Evolutionary conservation across 1,284 basidiomycete species (phyloP), one percentile per base, ranked within the genome.

Genomic region (Anthracocystis panici-leucophaei): DNA sequence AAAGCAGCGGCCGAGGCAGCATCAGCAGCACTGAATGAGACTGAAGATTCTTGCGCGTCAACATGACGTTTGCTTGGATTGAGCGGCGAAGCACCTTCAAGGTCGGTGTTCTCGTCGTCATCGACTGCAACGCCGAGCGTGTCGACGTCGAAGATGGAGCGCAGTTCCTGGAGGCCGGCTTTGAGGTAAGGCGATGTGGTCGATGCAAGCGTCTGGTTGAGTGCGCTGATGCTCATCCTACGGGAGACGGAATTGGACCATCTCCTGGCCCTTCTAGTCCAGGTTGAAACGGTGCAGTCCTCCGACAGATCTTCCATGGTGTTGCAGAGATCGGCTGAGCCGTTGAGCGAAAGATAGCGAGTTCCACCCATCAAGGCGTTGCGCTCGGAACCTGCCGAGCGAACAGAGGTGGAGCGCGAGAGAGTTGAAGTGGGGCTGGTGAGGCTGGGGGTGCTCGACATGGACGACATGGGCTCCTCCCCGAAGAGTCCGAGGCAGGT

Each of bases 91-190:
- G 65, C 65, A 12, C 53, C 57, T 42, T 77, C 74, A 14, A 73
- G 60, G 42, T 77, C 66, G 3, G 42, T 23, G 29, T 49, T 41
- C 14, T 61, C 54, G 10, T 57, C 27, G 35, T 55, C 65, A n/a
- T 68, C 61, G 35, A 55, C 54, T 3, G 54, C 60, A 14, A 27
- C 45, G 21, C 72, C 66, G 12, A 75, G 59, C 4, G 73, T 65
- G 41, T 80, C 78, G 27, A 80, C 78, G 45, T 80, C 78, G 67
- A 80, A 80, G 51, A 80, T 80, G 55, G 72, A 75, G 27, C 76
- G 53, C 35, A 80, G 59, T 44, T 80, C 78, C 54, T 80, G 73
- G n/a, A 80, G 58, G 14, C 78, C 78, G 10, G 78, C 78, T 31
- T 71, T 70, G 49, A 80, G 68, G 33, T 72, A 78, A 7, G 78